These are phyloP conservation scores for Lasiodiplodia gonubiensis DNA, from an alignment of 2,329 filamentous ascomycete species.

Conservation along the genomic window DNA sequence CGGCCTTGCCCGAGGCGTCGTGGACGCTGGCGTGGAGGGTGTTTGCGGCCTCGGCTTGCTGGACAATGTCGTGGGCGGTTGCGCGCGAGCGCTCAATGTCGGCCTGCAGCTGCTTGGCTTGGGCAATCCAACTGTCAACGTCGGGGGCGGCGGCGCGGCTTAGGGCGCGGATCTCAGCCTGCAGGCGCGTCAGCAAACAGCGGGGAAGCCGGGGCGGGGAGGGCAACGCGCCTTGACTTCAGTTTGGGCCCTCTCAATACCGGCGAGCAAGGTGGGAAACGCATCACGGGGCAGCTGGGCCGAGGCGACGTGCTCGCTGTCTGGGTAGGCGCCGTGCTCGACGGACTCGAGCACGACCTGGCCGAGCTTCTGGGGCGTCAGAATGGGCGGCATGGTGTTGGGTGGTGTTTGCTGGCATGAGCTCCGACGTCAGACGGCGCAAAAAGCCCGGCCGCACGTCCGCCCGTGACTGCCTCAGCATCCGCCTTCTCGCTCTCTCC, in stretches of 20 bases:
- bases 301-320: constrained; percentile 61
- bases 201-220: neutral
- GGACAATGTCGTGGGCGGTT: constrained; percentile 80
- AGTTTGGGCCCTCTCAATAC: constrained; percentile 58
- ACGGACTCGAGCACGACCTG: constrained; percentile 70
- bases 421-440: constrained; percentile 7
- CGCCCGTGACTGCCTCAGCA: constrained; percentile 9
- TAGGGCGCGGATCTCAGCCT: constrained; percentile 75
- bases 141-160: constrained; percentile 79
- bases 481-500: neutral
- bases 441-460: constrained; percentile 14
- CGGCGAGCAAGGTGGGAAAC: constrained; percentile 57
- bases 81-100: constrained; percentile 83
- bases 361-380: constrained; percentile 52
- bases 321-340: constrained; percentile 61
- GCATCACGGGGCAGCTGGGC: constrained; percentile 56
- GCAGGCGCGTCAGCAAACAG: constrained; percentile 34
- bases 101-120: constrained; percentile 81
- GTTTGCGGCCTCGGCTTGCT: constrained; percentile 73
- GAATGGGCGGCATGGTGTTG: constrained; percentile 33
- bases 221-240: constrained; percentile 56
- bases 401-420: neutral
- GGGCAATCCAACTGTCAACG: constrained; percentile 83
- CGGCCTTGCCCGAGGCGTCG: constrained; percentile 61
- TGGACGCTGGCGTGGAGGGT: constrained; percentile 68